Evolutionary conservation across 1,139 yeast species (phyloP).

Genomic region (Eremothecium gossypii): DNA sequence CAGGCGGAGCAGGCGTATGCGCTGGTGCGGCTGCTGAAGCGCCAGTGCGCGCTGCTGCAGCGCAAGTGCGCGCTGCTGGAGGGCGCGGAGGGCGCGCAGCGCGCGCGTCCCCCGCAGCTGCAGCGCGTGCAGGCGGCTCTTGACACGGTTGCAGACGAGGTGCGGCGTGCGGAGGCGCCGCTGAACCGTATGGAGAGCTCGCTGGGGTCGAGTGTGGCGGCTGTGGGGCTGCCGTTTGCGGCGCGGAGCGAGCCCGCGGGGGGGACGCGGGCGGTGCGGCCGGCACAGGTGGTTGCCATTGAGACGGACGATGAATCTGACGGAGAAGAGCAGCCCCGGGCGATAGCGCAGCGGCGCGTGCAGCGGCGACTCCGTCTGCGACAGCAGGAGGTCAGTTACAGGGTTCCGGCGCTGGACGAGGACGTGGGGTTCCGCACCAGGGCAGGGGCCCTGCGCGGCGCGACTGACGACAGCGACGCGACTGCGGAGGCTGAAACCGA

Average conservation of each 20-base stretch:
- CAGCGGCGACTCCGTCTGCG: constrained; percentile 12
- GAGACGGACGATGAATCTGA: constrained; percentile 18
- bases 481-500: constrained; percentile 29
- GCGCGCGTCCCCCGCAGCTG: no score
- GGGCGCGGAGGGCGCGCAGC: not conserved
- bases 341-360: constrained; percentile 8
- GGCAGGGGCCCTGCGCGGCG: constrained; percentile 4
- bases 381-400: constrained; percentile 19
- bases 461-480: constrained; percentile 12
- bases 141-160: not conserved
- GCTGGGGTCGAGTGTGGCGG: not conserved
- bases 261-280: no score
- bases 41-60: constrained; percentile 15
- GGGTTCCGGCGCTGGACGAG: constrained; percentile 25
- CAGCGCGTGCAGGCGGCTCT: no score
- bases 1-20: constrained; percentile 9
- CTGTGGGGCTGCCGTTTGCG: not conserved
- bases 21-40: constrained; percentile 15
- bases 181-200: constrained; percentile 2
- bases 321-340: constrained; percentile 9
- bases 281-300: no score
- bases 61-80: constrained; percentile 25
- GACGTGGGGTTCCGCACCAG: constrained; percentile 24
- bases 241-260: not conserved
- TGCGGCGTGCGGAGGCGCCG: not conserved